These are phyloP conservation scores for Helicocarpus griseus DNA, from an alignment of 2,329 filamentous ascomycete species.

Conservation along the genomic window DNA sequence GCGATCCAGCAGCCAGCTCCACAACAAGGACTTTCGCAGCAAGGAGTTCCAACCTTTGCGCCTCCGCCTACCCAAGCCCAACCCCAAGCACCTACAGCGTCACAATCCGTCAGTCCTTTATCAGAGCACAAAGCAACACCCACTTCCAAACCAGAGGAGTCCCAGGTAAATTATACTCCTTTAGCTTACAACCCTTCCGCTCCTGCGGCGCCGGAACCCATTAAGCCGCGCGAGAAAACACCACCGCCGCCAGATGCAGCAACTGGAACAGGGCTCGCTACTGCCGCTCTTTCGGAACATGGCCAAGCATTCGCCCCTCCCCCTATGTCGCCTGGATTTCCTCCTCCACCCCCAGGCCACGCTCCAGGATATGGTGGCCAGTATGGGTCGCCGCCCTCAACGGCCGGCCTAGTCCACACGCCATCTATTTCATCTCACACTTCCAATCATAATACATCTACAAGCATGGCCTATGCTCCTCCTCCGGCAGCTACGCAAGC, in stretches of 20 bases:
- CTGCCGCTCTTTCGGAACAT: constrained; percentile 32
- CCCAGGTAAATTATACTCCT: constrained; percentile 35
- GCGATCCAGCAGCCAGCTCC: constrained; percentile 12
- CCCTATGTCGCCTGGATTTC: constrained; percentile 15
- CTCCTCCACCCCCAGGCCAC: constrained; percentile 12
- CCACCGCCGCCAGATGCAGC: constrained; percentile 51
- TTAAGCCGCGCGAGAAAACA: constrained; percentile 56
- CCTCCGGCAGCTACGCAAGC: constrained; percentile 5
- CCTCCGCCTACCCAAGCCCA: constrained; percentile 17
- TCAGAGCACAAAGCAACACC: constrained; percentile 4
- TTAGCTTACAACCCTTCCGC: constrained; percentile 58
- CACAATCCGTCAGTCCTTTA: constrained; percentile 11
- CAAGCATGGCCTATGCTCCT: constrained; percentile 22
- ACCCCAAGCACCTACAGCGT: constrained; percentile 12
- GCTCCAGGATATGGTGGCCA: constrained; percentile 4
- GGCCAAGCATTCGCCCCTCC: constrained; percentile 23
- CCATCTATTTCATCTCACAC: constrained; percentile 18
- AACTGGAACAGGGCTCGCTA: constrained; percentile 36
- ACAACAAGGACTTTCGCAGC: constrained; percentile 15
- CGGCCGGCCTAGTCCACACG: constrained; percentile 22
- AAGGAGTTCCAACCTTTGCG: constrained; percentile 14
- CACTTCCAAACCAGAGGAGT: constrained; percentile 12
- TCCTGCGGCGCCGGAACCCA: constrained; percentile 55
- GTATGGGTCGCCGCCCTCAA: constrained; percentile 29
- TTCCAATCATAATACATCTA: constrained; percentile 19